phyloP scores from a whole-genome alignment of 73 alveolate genomes.

The Blepharisma stoltei region DNA sequence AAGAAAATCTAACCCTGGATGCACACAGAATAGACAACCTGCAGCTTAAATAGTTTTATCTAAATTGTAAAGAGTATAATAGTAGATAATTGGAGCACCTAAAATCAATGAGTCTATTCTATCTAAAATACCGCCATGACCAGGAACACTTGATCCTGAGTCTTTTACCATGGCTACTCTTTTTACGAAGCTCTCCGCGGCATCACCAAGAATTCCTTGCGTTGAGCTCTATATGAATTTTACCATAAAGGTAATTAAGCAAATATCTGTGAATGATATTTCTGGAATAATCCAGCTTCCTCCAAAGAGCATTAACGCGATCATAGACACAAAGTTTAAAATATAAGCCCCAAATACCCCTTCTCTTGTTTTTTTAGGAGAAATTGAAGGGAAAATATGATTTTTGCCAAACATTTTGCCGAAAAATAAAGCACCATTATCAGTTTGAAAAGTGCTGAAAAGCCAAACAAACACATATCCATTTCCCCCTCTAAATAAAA shows the following conservation, averaged over 20 bases:
- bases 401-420: constrained; percentile 33
- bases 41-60: too few relatives aligned
- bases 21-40: too few relatives aligned
- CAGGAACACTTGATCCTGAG: constrained; percentile 62
- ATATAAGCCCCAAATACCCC: constrained; percentile 34
- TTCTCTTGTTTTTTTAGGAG: constrained; percentile 30
- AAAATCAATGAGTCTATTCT: constrained; percentile 41
- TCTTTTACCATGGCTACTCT: constrained; percentile 64
- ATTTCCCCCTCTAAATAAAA: background rate
- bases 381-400: constrained; percentile 22
- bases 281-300: constrained; percentile 1
- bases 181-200: constrained; percentile 51
- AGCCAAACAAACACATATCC: constrained; percentile 17
- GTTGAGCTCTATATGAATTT: constrained; percentile 25
- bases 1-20: too few relatives aligned
- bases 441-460: constrained; percentile 30
- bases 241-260: background rate
- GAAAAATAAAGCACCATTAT: constrained; percentile 34
- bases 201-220: constrained; percentile 53
- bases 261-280: background rate
- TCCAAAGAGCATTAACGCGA: constrained; percentile 6
- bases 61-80: background rate
- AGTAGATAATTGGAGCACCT: constrained; percentile 20
- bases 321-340: constrained; percentile 14
- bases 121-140: constrained; percentile 73